phyloP scores from a whole-genome alignment of 2,329 filamentous ascomycete genomes.

The Scedosporium minutisporum region DNA sequence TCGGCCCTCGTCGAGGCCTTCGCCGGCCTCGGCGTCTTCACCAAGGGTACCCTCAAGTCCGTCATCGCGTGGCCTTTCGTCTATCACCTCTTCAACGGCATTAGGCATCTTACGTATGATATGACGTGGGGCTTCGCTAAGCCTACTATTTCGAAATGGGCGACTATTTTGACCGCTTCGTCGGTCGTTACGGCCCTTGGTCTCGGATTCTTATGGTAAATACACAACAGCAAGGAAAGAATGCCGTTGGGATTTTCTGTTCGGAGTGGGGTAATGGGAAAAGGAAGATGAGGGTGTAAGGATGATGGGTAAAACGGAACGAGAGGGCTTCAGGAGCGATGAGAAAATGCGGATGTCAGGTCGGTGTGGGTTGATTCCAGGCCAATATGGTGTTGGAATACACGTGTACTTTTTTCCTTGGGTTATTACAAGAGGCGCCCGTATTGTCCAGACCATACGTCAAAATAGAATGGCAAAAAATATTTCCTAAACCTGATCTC shows the following conservation, averaged over 20 bases:
- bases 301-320: background rate
- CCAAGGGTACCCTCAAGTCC: constrained; percentile 50
- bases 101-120: constrained; percentile 46
- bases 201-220: constrained; percentile 39
- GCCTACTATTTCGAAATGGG: constrained; percentile 33
- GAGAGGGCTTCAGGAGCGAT: background rate
- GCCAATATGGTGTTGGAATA: background rate
- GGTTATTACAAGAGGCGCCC: background rate
- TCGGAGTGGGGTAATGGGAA: background rate
- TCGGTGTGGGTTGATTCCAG: background rate
- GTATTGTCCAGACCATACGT: background rate
- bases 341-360: background rate
- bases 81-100: constrained; percentile 47
- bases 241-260: background rate
- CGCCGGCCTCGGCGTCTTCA: constrained; percentile 46
- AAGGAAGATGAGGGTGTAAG: background rate
- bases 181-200: constrained; percentile 32
- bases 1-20: constrained; percentile 51
- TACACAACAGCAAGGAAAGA: background rate
- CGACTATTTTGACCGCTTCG: constrained; percentile 37
- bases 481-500: too few species aligned
- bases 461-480: constrained; percentile 4
- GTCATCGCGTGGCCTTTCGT: constrained; percentile 48
- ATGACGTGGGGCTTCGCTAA: constrained; percentile 40
- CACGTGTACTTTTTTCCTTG: background rate